These are phyloP conservation scores for Fusarium secorum DNA, from an alignment of 2,329 filamentous ascomycete genomes.

Conservation along the genomic window DNA sequence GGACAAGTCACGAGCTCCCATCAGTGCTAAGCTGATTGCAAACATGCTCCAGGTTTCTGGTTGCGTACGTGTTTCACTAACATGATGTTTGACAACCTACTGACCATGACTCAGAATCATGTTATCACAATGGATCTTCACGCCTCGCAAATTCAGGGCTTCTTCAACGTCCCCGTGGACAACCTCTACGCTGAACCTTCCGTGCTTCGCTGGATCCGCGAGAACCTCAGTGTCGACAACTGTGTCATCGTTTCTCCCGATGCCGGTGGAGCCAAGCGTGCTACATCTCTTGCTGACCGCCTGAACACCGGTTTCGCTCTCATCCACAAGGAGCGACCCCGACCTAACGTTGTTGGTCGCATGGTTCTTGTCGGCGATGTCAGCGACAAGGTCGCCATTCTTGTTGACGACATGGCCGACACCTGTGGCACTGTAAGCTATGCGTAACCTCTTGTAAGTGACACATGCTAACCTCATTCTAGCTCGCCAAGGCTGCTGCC, in stretches of 20 bases:
- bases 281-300: constrained; percentile 90
- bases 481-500: constrained; percentile 80
- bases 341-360: constrained; percentile 84
- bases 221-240: constrained; percentile 82
- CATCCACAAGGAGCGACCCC: constrained; percentile 94
- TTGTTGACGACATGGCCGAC: constrained; percentile 98
- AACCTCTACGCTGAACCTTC: constrained; percentile 94
- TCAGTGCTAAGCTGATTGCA: constrained; percentile 93
- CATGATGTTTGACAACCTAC: background rate
- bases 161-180: constrained; percentile 82
- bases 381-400: constrained; percentile 87
- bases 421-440: constrained; percentile 79
- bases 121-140: constrained; percentile 97
- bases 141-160: constrained; percentile 92
- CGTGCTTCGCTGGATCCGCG: constrained; percentile 88
- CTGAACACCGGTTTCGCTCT: constrained; percentile 91
- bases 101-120: constrained; percentile 47
- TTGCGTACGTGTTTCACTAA: constrained; percentile 57
- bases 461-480: constrained; percentile 10
- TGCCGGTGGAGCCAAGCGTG: constrained; percentile 92
- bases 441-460: background rate
- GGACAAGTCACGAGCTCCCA: constrained; percentile 91
- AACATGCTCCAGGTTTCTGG: constrained; percentile 98
- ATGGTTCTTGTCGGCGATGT: constrained; percentile 97
- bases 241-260: constrained; percentile 96